Evolutionary conservation across 1,284 basidiomycete species (phyloP).

Genomic region (Rhodotorula sp.): DNA sequence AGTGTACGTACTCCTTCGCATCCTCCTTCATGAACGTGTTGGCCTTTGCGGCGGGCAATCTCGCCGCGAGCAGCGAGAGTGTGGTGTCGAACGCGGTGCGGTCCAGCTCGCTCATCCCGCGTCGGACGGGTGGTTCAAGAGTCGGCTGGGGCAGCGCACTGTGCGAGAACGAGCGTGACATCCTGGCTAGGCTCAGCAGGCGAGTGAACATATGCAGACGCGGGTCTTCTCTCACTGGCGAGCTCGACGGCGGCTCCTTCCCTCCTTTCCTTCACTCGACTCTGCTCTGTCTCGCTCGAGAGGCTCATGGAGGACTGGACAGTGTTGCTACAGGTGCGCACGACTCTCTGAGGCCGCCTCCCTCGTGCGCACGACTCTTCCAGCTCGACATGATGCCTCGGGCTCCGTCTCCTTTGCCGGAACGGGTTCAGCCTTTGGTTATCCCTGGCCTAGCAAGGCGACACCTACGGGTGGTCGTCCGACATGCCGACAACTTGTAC

Average conservation of each 20-base stretch:
- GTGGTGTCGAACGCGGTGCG: slow-evolving; percentile 63
- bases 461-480: slow-evolving; percentile 10
- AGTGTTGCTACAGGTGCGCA: no score
- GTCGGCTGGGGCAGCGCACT: slow-evolving; percentile 6
- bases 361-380: neutral
- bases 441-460: slow-evolving; percentile 38
- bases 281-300: neutral
- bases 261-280: slow-evolving; percentile 9
- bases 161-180: no score
- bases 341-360: neutral
- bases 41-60: slow-evolving; percentile 61
- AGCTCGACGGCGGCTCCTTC: neutral
- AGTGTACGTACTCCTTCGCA: slow-evolving; percentile 50
- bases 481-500: slow-evolving; percentile 33
- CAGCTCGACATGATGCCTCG: slow-evolving; percentile 25
- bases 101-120: slow-evolving; percentile 57
- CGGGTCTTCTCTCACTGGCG: neutral
- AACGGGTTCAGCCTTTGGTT: slow-evolving; percentile 19
- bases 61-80: slow-evolving; percentile 65
- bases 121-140: slow-evolving; percentile 46
- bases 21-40: slow-evolving; percentile 57
- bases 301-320: no score
- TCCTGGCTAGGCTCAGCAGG: neutral
- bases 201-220: slow-evolving; percentile 16
- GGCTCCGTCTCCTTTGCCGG: slow-evolving; percentile 24